These are phyloP conservation scores for Bertia moriformis DNA, from an alignment of 2,329 filamentous ascomycete species.

Conservation along the genomic window DNA sequence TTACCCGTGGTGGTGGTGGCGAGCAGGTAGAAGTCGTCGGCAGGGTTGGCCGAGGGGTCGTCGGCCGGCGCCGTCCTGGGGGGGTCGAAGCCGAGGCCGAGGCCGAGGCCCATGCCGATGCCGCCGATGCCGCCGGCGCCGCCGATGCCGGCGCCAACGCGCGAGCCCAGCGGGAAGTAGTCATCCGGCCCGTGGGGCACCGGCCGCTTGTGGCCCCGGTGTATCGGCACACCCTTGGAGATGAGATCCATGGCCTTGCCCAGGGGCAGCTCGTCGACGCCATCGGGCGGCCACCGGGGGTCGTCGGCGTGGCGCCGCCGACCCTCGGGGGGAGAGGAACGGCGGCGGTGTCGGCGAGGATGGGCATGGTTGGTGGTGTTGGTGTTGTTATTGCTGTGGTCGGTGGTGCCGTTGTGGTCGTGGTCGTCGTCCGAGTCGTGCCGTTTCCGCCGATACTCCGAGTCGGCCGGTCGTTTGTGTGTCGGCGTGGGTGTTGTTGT, in stretches of 20 bases:
- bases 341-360: too few species aligned
- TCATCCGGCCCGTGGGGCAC: conserved; percentile 37
- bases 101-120: background rate
- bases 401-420: too few species aligned
- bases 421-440: background rate
- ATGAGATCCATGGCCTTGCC: conserved; percentile 42
- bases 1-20: background rate
- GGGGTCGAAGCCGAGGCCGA: background rate
- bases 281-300: too few species aligned
- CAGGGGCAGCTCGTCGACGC: too few species aligned
- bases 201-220: conserved; percentile 40
- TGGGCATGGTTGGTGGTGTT: too few species aligned
- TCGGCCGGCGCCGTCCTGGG: too few species aligned
- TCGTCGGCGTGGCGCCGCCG: too few species aligned
- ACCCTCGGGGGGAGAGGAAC: too few species aligned
- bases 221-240: conserved; percentile 35
- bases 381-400: too few species aligned
- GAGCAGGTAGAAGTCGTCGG: background rate
- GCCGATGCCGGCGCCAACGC: conserved; percentile 24
- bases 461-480: background rate
- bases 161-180: conserved; percentile 41
- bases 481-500: too few species aligned
- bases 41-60: too few species aligned
- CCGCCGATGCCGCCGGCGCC: background rate
- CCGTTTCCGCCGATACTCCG: background rate